Base-by-base conservation (phyloP, 2,329 filamentous ascomycete genomes). In the Trichophaea hybrida region DNA sequence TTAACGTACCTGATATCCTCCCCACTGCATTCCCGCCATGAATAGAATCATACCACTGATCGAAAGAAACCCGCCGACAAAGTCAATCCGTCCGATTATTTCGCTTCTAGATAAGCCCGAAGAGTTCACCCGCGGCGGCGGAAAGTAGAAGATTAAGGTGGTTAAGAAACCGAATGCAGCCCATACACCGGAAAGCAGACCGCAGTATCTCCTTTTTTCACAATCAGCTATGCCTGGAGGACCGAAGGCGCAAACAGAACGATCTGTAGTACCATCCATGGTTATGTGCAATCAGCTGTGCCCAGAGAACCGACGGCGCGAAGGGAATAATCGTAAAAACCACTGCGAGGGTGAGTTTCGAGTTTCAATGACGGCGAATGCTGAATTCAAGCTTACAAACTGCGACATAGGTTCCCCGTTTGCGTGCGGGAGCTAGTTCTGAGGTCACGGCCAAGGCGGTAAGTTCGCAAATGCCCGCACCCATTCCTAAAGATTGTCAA, bases 401-500 rank as follows among this genome's bases (percentile, higher is more conserved):
- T 10, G 78, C 78, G 31, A 84, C 78, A 67, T 84, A 85, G 67
- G 77, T 77, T 34, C 80, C 83, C 52, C 84, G 78, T 69, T 84
- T 80, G 15, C 77, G 74, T 17, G 80, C 80, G 1, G 84, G 83
- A 0, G 81, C 84, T 61, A 86, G 75, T 69, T 87, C 83, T 1
- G 81, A 80, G 1, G 82, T 83, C 37, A 78, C 83, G 33, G 83
- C 82, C 6, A 87, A 73, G 4, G 83, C 82, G 5, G 81, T 86
- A 37, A 86, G 73, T 69, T 86, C 83, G 65, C 82, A 82, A 61
- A 86, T 77, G 12, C 83, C 83, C 8, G 82, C 82, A 37, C 83
- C 83, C 5, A 80, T 73, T 1, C 83, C 83, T 7, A 82, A 76
- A 63, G 86, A 75, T n/a, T 37, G 33, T 58, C 32, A 53, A 34